Percentiles rank a stretch among this genome's conserved stretches.
These are phyloP conservation scores for Hortaea werneckii DNA, from an alignment of 2,329 filamentous ascomycete species.

Conservation along the genomic window DNA sequence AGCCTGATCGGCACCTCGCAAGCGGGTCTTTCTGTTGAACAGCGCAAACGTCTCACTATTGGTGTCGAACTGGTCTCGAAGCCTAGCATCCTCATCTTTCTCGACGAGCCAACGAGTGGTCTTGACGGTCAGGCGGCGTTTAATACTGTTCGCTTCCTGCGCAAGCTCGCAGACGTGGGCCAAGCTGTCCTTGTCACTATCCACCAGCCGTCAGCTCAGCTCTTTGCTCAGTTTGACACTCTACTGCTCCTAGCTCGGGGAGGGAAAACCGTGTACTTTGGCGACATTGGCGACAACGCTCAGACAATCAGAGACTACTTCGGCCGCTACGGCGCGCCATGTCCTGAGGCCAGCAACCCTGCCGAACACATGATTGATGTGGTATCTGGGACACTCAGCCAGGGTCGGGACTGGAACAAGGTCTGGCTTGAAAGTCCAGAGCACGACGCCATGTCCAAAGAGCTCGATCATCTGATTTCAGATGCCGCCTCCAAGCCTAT, in stretches of 20 bases:
- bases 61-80: conserved; percentile 52
- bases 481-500: conserved; percentile 27
- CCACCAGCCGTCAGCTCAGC: conserved; percentile 73
- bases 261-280: conserved; percentile 50
- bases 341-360: background rate
- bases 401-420: conserved; percentile 33
- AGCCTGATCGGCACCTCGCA: conserved; percentile 54
- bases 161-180: conserved; percentile 63
- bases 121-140: conserved; percentile 53
- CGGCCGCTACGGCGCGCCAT: conserved; percentile 36
- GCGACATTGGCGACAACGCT: conserved; percentile 69
- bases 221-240: conserved; percentile 42
- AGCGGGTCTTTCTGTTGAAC: conserved; percentile 51
- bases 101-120: conserved; percentile 68
- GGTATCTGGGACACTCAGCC: conserved; percentile 34
- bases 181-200: conserved; percentile 87
- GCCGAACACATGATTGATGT: conserved; percentile 49
- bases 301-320: conserved; percentile 51
- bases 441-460: conserved; percentile 27
- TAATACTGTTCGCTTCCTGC: conserved; percentile 66
- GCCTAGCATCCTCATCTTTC: conserved; percentile 63
- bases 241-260: background rate
- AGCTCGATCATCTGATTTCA: conserved; percentile 32
- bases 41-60: conserved; percentile 54
- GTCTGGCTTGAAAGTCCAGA: conserved; percentile 33